Base-by-base conservation (phyloP, 2,329 filamentous ascomycete species). In the Colletotrichum costaricense region DNA sequence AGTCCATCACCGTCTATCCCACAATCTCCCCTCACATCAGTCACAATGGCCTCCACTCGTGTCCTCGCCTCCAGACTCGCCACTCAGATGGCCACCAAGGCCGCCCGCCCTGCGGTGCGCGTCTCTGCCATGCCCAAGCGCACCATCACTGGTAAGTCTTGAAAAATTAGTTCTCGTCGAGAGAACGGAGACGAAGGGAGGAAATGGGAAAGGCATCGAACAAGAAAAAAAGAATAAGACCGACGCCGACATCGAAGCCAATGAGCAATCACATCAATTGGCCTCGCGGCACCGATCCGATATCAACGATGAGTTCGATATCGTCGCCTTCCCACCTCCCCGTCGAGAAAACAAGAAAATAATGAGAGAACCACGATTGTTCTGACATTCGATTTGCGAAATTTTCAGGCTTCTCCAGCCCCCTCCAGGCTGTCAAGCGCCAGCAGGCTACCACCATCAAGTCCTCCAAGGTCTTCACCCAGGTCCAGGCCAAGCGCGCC, bases 11-110 rank as follows among this genome's bases (percentile, higher is more conserved):
- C 72, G 66, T 74, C 78, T 78, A 78, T 78, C 77, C 78, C 80
- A 79, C 78, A 80, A 80, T 84, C 84, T 85, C 83, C 82, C 81
- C 82, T 82, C 83, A 78, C 80, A 87, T 85, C 88, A 88, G 86
- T 91, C 90, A 90, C 90, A 94, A 95, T 95, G 93, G 92, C 93
- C 85, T 89, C 91, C 86, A 88, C 91, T 85, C 93, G 93, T 88
- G 89, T 94, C 85, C 89, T 94, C 87, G 91, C 93, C 84, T 92
- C 92, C 82, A 91, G 93, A 86, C 89, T 95, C 88, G 92, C 93
- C 86, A 89, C 91, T 84, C 90, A 93, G 87, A 93, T 93, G 91
- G 91, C 72, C 63, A 86, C 89, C 87, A 94, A 93, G 91, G 92
- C 91, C 86, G 93, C 93, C 86, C 93, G 93, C 86, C 93, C 93